Percentiles rank a stretch among this genome's conserved stretches.
phyloP scores from a whole-genome alignment of 1,139 yeast species.

The Lodderomyces beijingensis region DNA sequence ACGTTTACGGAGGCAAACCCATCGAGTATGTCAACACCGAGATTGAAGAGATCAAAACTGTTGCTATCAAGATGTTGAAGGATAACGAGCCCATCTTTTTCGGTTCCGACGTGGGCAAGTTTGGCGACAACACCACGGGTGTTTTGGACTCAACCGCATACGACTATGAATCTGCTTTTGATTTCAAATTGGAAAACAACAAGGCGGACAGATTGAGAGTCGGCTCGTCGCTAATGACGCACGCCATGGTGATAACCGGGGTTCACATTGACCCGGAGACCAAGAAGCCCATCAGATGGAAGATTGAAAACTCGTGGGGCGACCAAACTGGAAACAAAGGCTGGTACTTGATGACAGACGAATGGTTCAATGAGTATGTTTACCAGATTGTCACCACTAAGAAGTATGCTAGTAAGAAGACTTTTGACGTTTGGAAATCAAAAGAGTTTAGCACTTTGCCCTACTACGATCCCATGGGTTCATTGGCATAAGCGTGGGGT shows the following conservation, averaged over 20 bases:
- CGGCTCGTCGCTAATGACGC: conserved; percentile 69
- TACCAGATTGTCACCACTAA: conserved; percentile 73
- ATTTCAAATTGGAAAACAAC: conserved; percentile 41
- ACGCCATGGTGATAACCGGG: conserved; percentile 78
- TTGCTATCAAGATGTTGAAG: conserved; percentile 64
- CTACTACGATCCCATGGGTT: conserved; percentile 86
- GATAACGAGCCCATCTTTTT: conserved; percentile 75
- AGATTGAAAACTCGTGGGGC: conserved; percentile 89
- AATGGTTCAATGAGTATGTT: conserved; percentile 77
- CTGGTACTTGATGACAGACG: conserved; percentile 74
- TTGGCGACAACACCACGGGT: conserved; percentile 55
- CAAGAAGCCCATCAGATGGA: conserved; percentile 63
- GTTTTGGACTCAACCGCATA: conserved; percentile 66
- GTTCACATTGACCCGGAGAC: conserved; percentile 49
- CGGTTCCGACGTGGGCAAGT: conserved; percentile 83
- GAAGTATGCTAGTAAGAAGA: conserved; percentile 43
- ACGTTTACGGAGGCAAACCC: conserved; percentile 61
- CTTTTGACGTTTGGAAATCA: conserved; percentile 45
- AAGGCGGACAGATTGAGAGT: conserved; percentile 54
- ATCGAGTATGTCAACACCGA: conserved; percentile 68
- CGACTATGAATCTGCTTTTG: conserved; percentile 65
- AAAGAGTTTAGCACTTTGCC: conserved; percentile 59
- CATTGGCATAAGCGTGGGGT: conserved; percentile 66
- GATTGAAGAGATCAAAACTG: conserved; percentile 50
- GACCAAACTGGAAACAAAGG: conserved; percentile 70